Conservation (phyloP, 148 eudicot genomes). For the Dianthus caryophyllus region DNA sequence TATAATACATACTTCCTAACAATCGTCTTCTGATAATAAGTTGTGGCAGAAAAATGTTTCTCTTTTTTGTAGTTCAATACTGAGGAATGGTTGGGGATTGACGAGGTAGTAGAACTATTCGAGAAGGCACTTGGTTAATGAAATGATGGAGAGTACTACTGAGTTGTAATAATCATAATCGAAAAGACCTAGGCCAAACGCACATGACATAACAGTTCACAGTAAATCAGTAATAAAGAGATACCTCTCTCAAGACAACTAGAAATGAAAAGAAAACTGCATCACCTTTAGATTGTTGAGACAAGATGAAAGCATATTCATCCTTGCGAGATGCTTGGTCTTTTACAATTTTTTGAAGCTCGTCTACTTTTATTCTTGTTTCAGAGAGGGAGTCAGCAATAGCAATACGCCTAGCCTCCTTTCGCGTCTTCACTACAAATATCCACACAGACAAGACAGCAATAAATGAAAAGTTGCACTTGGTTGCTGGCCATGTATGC, state of each 20-base stretch:
- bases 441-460: conserved; percentile 6
- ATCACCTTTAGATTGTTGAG: conserved; percentile 70
- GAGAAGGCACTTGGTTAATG: too few relatives aligned
- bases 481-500: background rate
- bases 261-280: background rate
- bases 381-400: conserved; percentile 50
- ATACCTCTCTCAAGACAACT: background rate
- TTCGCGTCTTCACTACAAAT: conserved; percentile 68
- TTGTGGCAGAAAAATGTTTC: too few relatives aligned
- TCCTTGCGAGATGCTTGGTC: conserved; percentile 60
- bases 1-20: too few relatives aligned
- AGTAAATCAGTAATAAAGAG: too few relatives aligned
- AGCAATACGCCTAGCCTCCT: conserved; percentile 74
- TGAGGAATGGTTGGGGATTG: too few relatives aligned
- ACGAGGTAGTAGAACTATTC: too few relatives aligned
- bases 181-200: too few relatives aligned
- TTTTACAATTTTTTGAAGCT: conserved; percentile 57
- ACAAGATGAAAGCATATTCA: conserved; percentile 59
- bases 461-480: conserved; percentile 11
- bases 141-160: too few relatives aligned
- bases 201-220: too few relatives aligned
- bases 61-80: too few relatives aligned
- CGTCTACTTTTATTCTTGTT: conserved; percentile 55
- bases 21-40: too few relatives aligned
- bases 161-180: too few relatives aligned